phyloP scores from a whole-genome alignment of 169 alveolate species.

The Hepatocystis sp. region DNA sequence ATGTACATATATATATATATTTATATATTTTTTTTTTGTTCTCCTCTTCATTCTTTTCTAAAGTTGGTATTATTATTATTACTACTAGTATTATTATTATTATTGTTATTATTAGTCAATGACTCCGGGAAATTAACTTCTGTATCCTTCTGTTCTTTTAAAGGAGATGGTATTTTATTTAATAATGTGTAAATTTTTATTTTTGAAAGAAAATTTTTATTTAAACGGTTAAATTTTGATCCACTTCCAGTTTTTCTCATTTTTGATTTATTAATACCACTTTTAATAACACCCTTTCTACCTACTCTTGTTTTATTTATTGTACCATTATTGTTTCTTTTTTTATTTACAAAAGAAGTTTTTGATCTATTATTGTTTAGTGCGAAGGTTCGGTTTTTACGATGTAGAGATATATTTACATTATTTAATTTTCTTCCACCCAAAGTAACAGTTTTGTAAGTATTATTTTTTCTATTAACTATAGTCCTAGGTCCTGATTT shows the following conservation, averaged over 20 bases:
- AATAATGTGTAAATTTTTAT: conserved; percentile 68
- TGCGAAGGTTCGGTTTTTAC: conserved; percentile 45
- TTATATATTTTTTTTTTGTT: too few relatives aligned
- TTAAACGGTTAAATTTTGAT: conserved; percentile 57
- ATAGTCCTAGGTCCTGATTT: conserved; percentile 26
- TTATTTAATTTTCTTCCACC: conserved; percentile 31
- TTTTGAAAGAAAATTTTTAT: conserved; percentile 68
- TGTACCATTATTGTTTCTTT: conserved; percentile 17
- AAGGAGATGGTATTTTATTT: conserved; percentile 74
- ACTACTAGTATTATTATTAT: too few relatives aligned
- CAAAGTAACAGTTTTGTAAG: conserved; percentile 26
- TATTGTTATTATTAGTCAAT: conserved; percentile 32
- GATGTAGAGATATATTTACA: conserved; percentile 59
- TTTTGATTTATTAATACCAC: conserved; percentile 4
- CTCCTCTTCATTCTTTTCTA: too few relatives aligned
- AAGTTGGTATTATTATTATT: too few relatives aligned
- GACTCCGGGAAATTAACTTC: conserved; percentile 75
- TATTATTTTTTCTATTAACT: conserved; percentile 30
- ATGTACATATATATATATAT: too few relatives aligned
- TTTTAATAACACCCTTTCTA: conserved; percentile 47
- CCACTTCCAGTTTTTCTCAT: conserved; percentile 28
- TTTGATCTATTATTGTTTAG: conserved; percentile 12
- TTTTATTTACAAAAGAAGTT: conserved; percentile 5
- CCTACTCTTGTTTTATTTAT: conserved; percentile 39
- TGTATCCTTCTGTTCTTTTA: conserved; percentile 69